phyloP scores from a whole-genome alignment of 2,329 filamentous ascomycete genomes.

The Neofusicoccum cordaticola region DNA sequence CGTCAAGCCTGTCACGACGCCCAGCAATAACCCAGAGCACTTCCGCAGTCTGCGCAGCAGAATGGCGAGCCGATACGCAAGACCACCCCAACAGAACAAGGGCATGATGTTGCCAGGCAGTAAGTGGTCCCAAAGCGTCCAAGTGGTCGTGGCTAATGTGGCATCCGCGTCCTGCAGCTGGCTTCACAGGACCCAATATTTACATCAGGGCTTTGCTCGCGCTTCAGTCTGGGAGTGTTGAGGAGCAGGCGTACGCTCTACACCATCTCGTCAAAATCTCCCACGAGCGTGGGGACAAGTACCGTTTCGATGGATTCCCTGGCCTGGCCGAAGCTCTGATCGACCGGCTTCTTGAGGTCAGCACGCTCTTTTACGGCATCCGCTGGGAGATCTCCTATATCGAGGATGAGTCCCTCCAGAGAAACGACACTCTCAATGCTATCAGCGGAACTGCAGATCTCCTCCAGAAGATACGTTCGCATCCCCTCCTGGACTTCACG shows the following conservation, averaged over 20 bases:
- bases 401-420: constrained; percentile 50
- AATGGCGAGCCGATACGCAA: constrained; percentile 38
- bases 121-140: constrained; percentile 42
- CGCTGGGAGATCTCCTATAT: constrained; percentile 75
- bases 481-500: constrained; percentile 58
- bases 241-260: constrained; percentile 88
- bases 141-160: constrained; percentile 11
- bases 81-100: constrained; percentile 31
- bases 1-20: constrained; percentile 71
- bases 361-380: constrained; percentile 75
- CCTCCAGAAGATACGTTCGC: constrained; percentile 65
- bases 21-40: constrained; percentile 67
- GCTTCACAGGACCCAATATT: constrained; percentile 79
- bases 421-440: constrained; percentile 60
- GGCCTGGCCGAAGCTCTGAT: constrained; percentile 84
- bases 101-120: constrained; percentile 63
- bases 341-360: constrained; percentile 77
- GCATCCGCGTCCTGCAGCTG: constrained; percentile 32
- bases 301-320: constrained; percentile 88
- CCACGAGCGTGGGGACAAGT: constrained; percentile 90
- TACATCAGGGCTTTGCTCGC: constrained; percentile 85
- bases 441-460: constrained; percentile 67
- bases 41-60: constrained; percentile 58
- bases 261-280: constrained; percentile 95
- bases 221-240: constrained; percentile 71